These are phyloP conservation scores for Lentinula sp. DNA, from an alignment of 768 basidiomycete species.

Conservation along the genomic window DNA sequence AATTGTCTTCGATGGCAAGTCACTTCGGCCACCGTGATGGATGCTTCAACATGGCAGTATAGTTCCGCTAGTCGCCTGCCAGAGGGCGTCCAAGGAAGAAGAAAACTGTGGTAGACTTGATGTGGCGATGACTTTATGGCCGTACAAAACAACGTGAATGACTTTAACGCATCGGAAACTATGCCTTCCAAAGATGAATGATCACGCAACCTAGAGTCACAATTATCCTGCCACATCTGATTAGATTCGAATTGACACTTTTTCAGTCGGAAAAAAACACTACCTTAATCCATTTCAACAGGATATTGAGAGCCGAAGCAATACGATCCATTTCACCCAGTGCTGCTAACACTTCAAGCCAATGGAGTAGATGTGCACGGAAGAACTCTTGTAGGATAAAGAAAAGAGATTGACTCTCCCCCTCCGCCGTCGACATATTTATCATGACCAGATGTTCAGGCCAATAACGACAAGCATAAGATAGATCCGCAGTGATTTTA, in stretches of 20 bases:
- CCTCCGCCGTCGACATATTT: neutral
- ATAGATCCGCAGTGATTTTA: neutral
- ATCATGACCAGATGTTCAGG: neutral
- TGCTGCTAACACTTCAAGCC: neutral
- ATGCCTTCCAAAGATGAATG: neutral
- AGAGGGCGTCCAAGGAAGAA: constrained; percentile 1
- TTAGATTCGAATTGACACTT: neutral
- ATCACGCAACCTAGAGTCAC: neutral
- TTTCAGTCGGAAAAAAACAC: neutral
- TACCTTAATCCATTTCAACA: neutral
- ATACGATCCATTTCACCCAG: neutral
- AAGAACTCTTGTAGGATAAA: neutral
- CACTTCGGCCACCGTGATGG: neutral
- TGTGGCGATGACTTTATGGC: neutral
- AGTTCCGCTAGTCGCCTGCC: neutral
- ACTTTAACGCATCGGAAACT: neutral
- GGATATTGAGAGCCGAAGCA: neutral
- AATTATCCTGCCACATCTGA: neutral
- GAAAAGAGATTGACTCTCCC: neutral
- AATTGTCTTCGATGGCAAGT: constrained; percentile 3
- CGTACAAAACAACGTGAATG: neutral
- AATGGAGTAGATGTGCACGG: neutral
- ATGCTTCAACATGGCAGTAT: neutral
- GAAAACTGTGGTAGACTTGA: constrained; percentile 1
- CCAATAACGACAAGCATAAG: constrained; percentile 4